Evolutionary conservation across 1,284 basidiomycete genomes (phyloP), one percentile per base, ranked within the genome.

Genomic region (Microbotryum lychnidis-dioicae): DNA sequence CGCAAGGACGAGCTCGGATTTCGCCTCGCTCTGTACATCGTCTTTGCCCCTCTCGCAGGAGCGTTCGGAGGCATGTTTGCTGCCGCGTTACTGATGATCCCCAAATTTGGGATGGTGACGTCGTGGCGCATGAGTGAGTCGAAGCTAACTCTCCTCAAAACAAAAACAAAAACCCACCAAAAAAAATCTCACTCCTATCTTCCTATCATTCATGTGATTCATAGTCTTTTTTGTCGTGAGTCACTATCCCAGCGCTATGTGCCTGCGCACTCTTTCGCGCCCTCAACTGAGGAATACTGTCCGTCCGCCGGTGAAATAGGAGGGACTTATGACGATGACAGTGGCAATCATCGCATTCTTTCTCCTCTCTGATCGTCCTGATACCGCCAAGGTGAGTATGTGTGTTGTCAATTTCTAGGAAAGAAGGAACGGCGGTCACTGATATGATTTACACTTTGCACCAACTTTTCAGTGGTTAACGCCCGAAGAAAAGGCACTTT

Each of bases 251-350:
- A 42, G 37, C 16, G 12, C 37, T 1, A 12, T 18, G 37, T 42
- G 0, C 33, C 21, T 20, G 27, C 4, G 4, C 7, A 23, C 23
- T 2, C 23, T 23, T 23, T 23, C 23, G 23, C 51, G 4, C 25
- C 25, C 25, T 42, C 14, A 42, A 16, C 37, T 42, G 37, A 42
- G 3, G 37, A 42, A 12, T 12, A 1, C 3, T 16, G 4, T 16
- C 16, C 2, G 10, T 10, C 16, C 14, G 12, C 2, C 37, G 37
- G 37, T 42, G 37, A 42, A 42, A 42, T 42, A 20, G 20, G 76
- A 77, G 53, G 76, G 76, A 1, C 58, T 75, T 53, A 74, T 76
- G 56, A 75, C 75, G 3, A 73, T 73, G 27, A 69, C 65, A 3
- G 58, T 77, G 16, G 75, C 69, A 21, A 48, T 74, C 49, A 49